Evolutionary conservation across 2,329 filamentous ascomycete species (phyloP), one percentile per base, ranked within the genome.

Genomic region (Pseudogymnoascus sp.): DNA sequence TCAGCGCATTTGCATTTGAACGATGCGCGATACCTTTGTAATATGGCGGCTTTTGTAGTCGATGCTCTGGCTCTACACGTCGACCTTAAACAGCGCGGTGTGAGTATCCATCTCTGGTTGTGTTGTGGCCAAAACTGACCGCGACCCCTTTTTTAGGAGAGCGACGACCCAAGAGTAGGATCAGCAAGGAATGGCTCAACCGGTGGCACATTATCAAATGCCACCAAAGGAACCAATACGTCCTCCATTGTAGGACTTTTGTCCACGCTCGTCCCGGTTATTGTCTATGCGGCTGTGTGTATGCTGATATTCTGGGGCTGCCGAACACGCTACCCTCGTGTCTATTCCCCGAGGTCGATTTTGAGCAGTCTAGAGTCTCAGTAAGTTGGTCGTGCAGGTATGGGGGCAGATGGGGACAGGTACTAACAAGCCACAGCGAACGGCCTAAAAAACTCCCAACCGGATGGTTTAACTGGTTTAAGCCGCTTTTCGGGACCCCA

Each of bases 281-380:
- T 82, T 49, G 65, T 80, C 45, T 78, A 80, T 63, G 77, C 81
- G 4, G 73, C 66, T 25, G 67, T 82, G 35, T 84, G 81, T 66
- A 62, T 84, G n/a, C 28, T 74, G 64, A 72, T 83, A 62, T 86
- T 85, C 69, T 67, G 84, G 60, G 55, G 78, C 14, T 68, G 82
- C 39, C 76, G 84, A 42, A 76, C 75, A 58, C 79, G 76, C 28
- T 76, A 78, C 41, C 73, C 76, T 22, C 77, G 83, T 25, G 82
- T 84, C 60, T 86, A 86, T 70, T 76, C 81, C 5, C 82, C 84
- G 4, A 76, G 84, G 66, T 78, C 80, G 1, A 77, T 84, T 28
- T 68, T 82, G 25, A 75, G 74, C 16, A 81, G 81, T 45, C 71
- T 82, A 9, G 74, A 77, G 8, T 76, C 80, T 49, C 74, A 80